phyloP scores from a whole-genome alignment of 306 rosid species.

The Hylodesmum podocarpum region DNA sequence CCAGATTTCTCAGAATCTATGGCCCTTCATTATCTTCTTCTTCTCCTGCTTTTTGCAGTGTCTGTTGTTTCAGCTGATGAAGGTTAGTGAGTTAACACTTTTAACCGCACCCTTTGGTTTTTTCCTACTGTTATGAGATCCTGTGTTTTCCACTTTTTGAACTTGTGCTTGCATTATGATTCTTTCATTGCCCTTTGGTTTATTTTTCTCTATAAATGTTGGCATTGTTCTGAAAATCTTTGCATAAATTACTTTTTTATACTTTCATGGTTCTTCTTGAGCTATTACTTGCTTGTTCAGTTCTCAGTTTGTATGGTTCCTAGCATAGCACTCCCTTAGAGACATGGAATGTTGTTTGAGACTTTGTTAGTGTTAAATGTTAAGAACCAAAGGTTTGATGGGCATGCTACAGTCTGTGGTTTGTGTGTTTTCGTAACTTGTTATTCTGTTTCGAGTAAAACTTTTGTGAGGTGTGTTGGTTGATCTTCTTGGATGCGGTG shows the following conservation, averaged over 20 bases:
- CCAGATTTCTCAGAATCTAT: conserved; percentile 47
- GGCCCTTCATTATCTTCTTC: conserved; percentile 46
- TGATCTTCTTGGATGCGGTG: conserved; percentile 23
- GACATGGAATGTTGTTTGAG: conserved; percentile 10
- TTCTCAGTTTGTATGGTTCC: neutral
- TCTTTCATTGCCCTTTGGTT: conserved; percentile 12
- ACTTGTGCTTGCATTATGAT: conserved; percentile 28
- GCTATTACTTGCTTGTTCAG: conserved; percentile 1
- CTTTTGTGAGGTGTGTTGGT: too few species aligned
- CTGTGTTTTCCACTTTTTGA: conserved; percentile 1
- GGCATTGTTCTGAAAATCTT: conserved; percentile 8
- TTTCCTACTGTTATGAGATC: conserved; percentile 3
- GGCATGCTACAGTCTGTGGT: too few species aligned
- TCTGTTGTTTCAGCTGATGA: conserved; percentile 61
- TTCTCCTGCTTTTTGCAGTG: conserved; percentile 54
- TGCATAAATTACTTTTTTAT: neutral
- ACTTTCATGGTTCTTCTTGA: conserved; percentile 15
- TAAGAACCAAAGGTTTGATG: neutral
- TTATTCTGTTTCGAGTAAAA: conserved; percentile 6
- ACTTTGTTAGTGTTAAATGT: conserved; percentile 11
- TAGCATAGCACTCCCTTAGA: neutral
- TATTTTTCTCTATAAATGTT: neutral
- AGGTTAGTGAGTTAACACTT: conserved; percentile 46
- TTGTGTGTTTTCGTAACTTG: too few species aligned
- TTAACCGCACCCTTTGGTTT: neutral